A percentile compares a stretch with the other conserved stretches of the same genome.
These are phyloP conservation scores for Ceratorhiza oryzae-sativae DNA, from an alignment of 1,284 basidiomycete species.

Conservation along the genomic window DNA sequence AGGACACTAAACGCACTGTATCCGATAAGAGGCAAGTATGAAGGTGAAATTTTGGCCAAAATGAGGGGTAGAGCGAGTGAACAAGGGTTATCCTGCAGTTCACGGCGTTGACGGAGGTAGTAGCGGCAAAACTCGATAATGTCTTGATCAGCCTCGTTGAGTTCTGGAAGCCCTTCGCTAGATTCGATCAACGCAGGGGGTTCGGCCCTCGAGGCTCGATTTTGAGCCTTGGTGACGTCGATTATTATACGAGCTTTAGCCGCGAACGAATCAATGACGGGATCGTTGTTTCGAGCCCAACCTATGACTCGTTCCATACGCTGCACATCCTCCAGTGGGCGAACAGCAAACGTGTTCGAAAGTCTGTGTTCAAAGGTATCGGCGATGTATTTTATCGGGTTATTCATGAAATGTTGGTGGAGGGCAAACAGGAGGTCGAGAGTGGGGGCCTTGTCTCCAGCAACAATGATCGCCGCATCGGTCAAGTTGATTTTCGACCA, in stretches of 20 bases:
- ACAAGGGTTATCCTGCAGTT: constrained; percentile 72
- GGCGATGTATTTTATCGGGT: constrained; percentile 69
- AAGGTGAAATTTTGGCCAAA: constrained; percentile 47
- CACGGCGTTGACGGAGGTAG: constrained; percentile 65
- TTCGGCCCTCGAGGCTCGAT: constrained; percentile 47
- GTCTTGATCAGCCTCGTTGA: constrained; percentile 59
- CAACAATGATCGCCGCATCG: constrained; percentile 59
- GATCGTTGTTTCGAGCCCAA: constrained; percentile 59
- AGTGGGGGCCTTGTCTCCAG: constrained; percentile 47
- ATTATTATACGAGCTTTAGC: constrained; percentile 63
- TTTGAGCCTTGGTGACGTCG: constrained; percentile 42
- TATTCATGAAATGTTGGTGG: constrained; percentile 76
- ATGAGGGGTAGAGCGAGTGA: constrained; percentile 45
- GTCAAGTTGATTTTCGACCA: constrained; percentile 62
- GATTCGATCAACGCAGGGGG: constrained; percentile 50
- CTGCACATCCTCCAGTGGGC: constrained; percentile 67
- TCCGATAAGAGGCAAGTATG: constrained; percentile 14
- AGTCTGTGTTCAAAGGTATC: constrained; percentile 63
- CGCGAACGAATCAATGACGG: constrained; percentile 63
- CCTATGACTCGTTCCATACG: constrained; percentile 62
- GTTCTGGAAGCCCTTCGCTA: constrained; percentile 43
- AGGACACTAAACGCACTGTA: constrained; percentile 9
- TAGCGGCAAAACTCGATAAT: constrained; percentile 73
- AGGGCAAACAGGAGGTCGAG: constrained; percentile 64
- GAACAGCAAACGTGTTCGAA: constrained; percentile 70